Conservation (phyloP, 1,139 yeast species). For the Scheffersomyces titani region DNA sequence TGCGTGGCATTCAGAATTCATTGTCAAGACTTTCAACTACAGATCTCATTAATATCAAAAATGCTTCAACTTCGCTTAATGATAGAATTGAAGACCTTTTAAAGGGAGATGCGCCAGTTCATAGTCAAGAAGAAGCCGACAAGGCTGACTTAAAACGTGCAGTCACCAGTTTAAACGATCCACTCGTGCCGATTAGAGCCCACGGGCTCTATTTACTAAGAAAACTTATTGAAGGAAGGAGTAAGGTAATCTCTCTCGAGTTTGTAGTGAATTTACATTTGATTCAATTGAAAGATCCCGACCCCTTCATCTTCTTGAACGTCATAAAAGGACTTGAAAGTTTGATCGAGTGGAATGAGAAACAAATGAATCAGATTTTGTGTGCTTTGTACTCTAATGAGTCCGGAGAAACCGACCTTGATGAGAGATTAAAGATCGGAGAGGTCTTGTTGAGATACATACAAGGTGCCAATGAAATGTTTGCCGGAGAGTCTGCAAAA, state of each 20-base stretch:
- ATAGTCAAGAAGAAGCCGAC: conserved; percentile 25
- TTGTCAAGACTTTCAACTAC: conserved; percentile 20
- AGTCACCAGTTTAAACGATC: conserved; percentile 68
- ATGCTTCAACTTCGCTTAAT: conserved; percentile 27
- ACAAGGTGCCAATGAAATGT: conserved; percentile 47
- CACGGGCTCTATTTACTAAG: conserved; percentile 76
- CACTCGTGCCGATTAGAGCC: conserved; percentile 80
- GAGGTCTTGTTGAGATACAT: conserved; percentile 73
- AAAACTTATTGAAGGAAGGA: conserved; percentile 51
- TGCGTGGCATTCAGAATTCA: conserved; percentile 28
- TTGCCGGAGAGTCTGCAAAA: conserved; percentile 39
- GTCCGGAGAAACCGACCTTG: conserved; percentile 40
- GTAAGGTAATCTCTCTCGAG: conserved; percentile 52
- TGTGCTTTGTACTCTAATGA: conserved; percentile 42
- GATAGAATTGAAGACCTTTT: conserved; percentile 31
- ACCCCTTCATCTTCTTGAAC: conserved; percentile 83
- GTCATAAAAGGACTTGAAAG: conserved; percentile 76
- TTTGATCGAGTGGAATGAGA: conserved; percentile 49
- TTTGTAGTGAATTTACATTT: conserved; percentile 64
- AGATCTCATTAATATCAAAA: conserved; percentile 8
- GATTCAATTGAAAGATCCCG: conserved; percentile 69
- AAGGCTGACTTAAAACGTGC: conserved; percentile 51
- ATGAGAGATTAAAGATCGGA: conserved; percentile 73
- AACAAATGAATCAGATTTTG: conserved; percentile 40
- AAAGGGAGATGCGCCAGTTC: conserved; percentile 22